A percentile compares a stretch with the other conserved stretches of the same genome.
phyloP scores from a whole-genome alignment of 345 rosid genomes.

The Carallia pectinifolia region DNA sequence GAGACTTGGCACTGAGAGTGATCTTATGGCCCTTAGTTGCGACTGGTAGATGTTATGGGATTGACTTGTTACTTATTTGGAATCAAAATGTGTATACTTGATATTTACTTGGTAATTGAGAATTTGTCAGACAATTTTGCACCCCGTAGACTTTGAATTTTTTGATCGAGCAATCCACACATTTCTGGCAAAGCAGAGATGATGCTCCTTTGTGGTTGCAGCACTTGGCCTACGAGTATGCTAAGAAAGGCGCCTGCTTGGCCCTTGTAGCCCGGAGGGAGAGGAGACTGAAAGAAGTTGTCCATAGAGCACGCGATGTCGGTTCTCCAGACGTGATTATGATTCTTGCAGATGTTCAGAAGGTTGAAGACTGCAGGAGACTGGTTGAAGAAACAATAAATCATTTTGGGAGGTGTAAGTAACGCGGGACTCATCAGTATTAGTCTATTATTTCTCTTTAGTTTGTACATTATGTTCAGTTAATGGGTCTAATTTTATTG shows the following conservation, averaged over 20 bases:
- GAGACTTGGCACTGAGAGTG: no score
- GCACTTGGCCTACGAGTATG: constrained; percentile 63
- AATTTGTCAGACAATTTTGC: no score
- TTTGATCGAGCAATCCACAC: background rate
- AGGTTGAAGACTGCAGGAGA: constrained; percentile 15
- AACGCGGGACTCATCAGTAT: background rate
- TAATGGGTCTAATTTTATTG: background rate
- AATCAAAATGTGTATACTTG: no score
- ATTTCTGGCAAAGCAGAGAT: no score
- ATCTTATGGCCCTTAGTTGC: no score
- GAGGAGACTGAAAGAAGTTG: constrained; percentile 45
- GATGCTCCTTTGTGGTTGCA: constrained; percentile 8
- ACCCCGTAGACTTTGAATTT: no score
- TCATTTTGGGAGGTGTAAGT: constrained; percentile 32
- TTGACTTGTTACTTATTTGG: no score
- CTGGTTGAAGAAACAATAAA: constrained; percentile 21
- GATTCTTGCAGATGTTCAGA: constrained; percentile 24
- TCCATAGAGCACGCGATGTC: constrained; percentile 26
- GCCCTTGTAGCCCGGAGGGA: constrained; percentile 55
- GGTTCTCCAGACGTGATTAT: constrained; percentile 49
- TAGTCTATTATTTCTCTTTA: background rate
- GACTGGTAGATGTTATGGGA: no score
- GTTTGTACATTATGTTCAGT: background rate
- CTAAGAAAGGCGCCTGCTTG: constrained; percentile 54
- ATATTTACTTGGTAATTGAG: no score